Base-by-base conservation (phyloP, 768 basidiomycete genomes). In the Steccherinum ochraceum region DNA sequence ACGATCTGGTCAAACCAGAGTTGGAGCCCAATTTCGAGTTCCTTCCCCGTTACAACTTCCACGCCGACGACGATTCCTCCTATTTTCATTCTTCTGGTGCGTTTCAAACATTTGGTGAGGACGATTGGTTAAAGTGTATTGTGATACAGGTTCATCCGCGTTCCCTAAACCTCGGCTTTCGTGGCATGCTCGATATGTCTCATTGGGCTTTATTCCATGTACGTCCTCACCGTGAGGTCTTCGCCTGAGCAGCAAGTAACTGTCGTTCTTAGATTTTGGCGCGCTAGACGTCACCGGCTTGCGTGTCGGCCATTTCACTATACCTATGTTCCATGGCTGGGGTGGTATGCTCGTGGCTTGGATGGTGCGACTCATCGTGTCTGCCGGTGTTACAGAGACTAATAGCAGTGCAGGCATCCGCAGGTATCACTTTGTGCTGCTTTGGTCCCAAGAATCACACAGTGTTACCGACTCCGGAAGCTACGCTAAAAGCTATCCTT, bases 241-340 rank as follows among this genome's bases (percentile, higher is more conserved):
- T 3, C 35, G 48, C n/a, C 56, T 55, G 13, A 54, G 59, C 56
- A 46, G 44, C 41, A 30, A 40, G 24, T 43, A 18, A 50, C 30
- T 46, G n/a, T 16, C 12, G 5, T 43, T 21, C 24, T 21, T 40
- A 67, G 53, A 39, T 52, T 67, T 61, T 45, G 64, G 63, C 1
- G 63, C 60, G 4, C 53, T 56, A 1, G 61, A 67, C 47, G 45
- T 67, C 20, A 59, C 61, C 2, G 53, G 61, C 24, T 44, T 50
- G 46, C 39, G 52, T 5, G 26, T 62, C 13, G 54, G 58, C 2
- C 46, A 52, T 26, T 59, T 61, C 30, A 50, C 49, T 2, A 54
- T 62, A 30, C 64, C 64, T 12, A 63, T 65, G 65, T 65, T 53
- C 46, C 65, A 67, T 46, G 65, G 57, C 5, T 49, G 62, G 27